phyloP scores from a whole-genome alignment of 139 green algal genomes.

The Chlamydomonas sp. region DNA sequence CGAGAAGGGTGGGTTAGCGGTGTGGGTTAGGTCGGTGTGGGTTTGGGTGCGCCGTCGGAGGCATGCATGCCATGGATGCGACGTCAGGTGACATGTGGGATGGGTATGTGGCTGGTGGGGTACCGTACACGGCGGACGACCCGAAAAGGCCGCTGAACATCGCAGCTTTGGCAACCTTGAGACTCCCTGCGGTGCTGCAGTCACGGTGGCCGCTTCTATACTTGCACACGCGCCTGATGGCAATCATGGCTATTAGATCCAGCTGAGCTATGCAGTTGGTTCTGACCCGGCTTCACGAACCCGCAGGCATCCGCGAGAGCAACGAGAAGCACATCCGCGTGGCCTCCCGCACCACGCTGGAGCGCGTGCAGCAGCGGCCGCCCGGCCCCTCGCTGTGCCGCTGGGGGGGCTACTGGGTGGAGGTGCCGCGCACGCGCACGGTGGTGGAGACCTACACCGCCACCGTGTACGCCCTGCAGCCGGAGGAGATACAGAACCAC shows the following conservation, averaged over 20 bases:
- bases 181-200: too few species aligned
- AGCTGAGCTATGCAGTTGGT: too few species aligned
- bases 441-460: slow-evolving; percentile 70
- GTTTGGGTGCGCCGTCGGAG: not conserved
- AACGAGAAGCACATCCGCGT: slow-evolving; percentile 55
- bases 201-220: too few species aligned
- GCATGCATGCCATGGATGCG: too few species aligned
- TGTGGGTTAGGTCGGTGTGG: not conserved
- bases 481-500: slow-evolving; percentile 32
- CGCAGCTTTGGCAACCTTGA: too few species aligned
- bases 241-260: too few species aligned
- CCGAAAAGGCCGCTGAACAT: too few species aligned
- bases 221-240: too few species aligned
- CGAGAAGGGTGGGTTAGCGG: slow-evolving; percentile 40
- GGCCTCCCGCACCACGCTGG: slow-evolving; percentile 37
- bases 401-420: slow-evolving; percentile 58
- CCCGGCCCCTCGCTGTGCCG: slow-evolving; percentile 32
- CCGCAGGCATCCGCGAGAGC: slow-evolving; percentile 38
- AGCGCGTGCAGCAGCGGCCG: slow-evolving; percentile 30
- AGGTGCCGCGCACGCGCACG: slow-evolving; percentile 53
- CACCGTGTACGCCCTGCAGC: slow-evolving; percentile 58
- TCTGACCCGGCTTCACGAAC: not conserved
- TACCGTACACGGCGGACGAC: too few species aligned
- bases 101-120: too few species aligned
- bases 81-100: too few species aligned